A percentile compares a stretch with the other conserved stretches of the same genome.
These are phyloP conservation scores for Russula earlei DNA, from an alignment of 768 basidiomycete species.

Conservation along the genomic window DNA sequence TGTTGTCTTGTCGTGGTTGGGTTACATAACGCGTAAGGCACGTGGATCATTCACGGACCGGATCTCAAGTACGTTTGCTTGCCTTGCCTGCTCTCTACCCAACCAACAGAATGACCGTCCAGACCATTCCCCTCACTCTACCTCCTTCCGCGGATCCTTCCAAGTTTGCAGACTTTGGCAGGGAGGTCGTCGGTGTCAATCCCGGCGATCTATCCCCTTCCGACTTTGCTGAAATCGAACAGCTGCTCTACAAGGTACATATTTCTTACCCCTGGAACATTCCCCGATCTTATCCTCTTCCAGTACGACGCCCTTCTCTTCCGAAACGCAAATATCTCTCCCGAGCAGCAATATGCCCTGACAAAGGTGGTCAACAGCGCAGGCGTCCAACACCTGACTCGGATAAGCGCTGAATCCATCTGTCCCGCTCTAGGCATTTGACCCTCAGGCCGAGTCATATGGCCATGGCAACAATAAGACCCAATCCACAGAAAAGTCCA, in stretches of 20 bases:
- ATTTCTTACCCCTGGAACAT: not conserved
- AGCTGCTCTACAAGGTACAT: constrained; percentile 69
- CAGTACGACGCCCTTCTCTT: constrained; percentile 73
- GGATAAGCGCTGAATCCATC: not conserved
- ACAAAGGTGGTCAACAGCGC: constrained; percentile 51
- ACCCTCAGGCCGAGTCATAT: constrained; percentile 53
- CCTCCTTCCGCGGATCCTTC: constrained; percentile 62
- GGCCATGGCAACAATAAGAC: constrained; percentile 90
- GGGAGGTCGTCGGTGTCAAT: constrained; percentile 64
- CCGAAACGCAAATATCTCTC: constrained; percentile 54
- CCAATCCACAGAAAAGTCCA: constrained; percentile 59
- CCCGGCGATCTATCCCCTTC: constrained; percentile 52
- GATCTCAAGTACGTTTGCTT: no score
- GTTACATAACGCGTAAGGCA: not conserved
- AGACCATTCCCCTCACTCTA: constrained; percentile 55
- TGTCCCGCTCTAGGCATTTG: constrained; percentile 54
- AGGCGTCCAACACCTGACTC: not conserved
- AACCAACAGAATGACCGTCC: constrained; percentile 47
- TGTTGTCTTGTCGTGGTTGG: not conserved
- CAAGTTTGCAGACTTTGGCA: constrained; percentile 63
- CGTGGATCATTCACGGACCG: no score
- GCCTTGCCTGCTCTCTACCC: no score
- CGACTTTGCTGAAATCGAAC: constrained; percentile 56
- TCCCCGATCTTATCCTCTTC: not conserved
- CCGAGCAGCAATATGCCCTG: constrained; percentile 76